These are phyloP conservation scores for Ichthyophthirius multifiliis DNA, from an alignment of 169 alveolate species.

Conservation along the genomic window DNA sequence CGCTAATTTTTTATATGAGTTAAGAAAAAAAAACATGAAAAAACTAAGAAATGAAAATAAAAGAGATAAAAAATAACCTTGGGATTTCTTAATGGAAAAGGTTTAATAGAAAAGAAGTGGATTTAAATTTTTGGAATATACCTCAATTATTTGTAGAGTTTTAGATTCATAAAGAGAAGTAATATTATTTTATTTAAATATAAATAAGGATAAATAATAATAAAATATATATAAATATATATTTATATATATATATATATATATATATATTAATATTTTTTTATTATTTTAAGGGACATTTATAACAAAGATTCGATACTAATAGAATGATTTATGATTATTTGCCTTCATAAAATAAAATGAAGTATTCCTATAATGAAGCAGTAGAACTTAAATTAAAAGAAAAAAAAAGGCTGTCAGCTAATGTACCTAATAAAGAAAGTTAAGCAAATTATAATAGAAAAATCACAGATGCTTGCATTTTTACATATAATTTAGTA, in stretches of 20 bases:
- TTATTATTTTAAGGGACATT: conserved; percentile 31
- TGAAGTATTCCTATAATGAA: background rate
- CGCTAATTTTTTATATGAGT: conserved; percentile 4
- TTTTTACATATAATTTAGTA: background rate
- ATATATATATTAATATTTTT: too few relatives aligned
- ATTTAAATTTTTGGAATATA: conserved; percentile 12
- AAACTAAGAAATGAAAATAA: background rate
- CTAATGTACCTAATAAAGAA: background rate
- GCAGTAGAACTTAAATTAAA: background rate
- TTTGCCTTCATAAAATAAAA: conserved; percentile 17
- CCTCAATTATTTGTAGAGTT: conserved; percentile 28
- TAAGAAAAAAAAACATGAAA: background rate
- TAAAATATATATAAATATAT: too few relatives aligned
- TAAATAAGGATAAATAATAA: background rate
- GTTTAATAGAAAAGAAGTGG: background rate
- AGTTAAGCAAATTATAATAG: background rate
- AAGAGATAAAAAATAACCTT: conserved; percentile 21
- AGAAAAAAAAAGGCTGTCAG: background rate
- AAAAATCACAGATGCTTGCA: conserved; percentile 3
- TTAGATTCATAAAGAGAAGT: conserved; percentile 39
- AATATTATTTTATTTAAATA: background rate
- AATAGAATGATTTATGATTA: conserved; percentile 29
- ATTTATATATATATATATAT: too few relatives aligned
- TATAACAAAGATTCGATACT: conserved; percentile 30
- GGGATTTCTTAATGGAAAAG: conserved; percentile 21